Base-by-base conservation (phyloP, 768 basidiomycete species). In the Galerina sulciceps region DNA sequence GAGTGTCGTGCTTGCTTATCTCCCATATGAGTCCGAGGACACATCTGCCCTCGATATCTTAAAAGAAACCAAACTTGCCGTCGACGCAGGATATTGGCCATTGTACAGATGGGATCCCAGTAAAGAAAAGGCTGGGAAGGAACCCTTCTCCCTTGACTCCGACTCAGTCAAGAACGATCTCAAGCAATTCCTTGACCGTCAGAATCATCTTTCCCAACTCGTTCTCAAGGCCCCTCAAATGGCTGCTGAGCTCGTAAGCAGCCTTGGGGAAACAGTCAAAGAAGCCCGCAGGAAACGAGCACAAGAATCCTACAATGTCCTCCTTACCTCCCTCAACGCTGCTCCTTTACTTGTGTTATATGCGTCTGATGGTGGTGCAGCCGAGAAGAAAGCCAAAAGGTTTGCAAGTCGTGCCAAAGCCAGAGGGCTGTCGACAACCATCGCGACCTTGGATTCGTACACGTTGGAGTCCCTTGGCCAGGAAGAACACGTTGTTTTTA, bases 11-110 rank as follows among this genome's bases (percentile, higher is more conserved):
- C 83, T 99, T 42, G 96, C 95, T 1, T 96, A 99, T 74, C 86
- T 99, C 14, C 97, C 97, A 1, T 96, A 96, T 76, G 81, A 83
- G 48, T 77, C 79, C 4, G 96, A 97, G 68, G 79, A 86, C 55
- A 77, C 87, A 0, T 81, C 89, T 0, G 93, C 96, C 2, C 85
- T 99, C 36, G 88, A 96, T 35, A 78, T 99, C n/a, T 81, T 99
- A 57, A 96, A 97, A 78, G 94, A 96, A 79, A 99, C 96, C 22
- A 99, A 99, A 71, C 84, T 94, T 49, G 96, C 96, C 5, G 92
- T 99, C 40, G 96, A 98, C 66, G 84, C 91, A 10, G 96, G 96
- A 2, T 96, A 96, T 76, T 99, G 97, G 97, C 96, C 96, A 0
- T 79, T 99, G 52, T 99, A 99, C 81, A 85, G 97, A 55, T 99